Percentiles rank a stretch among this genome's conserved stretches.
These are phyloP conservation scores for Candida glucosophila DNA, from an alignment of 1,139 yeast species.

Conservation along the genomic window DNA sequence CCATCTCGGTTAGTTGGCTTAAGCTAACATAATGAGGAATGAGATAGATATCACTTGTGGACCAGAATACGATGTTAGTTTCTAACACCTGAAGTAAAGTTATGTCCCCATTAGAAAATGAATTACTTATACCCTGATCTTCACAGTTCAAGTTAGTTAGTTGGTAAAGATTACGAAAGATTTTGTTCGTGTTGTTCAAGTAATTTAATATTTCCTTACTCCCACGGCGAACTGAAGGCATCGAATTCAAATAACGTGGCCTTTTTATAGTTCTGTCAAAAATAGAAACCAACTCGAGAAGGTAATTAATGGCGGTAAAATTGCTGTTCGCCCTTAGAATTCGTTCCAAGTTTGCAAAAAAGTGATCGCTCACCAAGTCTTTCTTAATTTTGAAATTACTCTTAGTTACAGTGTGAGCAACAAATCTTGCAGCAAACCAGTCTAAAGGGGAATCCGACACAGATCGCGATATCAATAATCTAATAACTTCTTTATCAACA, in stretches of 20 bases:
- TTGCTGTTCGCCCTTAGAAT: constrained; percentile 2
- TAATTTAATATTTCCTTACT: constrained; percentile 2
- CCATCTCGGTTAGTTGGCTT: constrained; percentile 2
- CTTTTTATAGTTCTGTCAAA: constrained; percentile 1
- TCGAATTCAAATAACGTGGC: neutral
- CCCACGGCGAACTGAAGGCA: constrained; percentile 3
- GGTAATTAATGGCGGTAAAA: constrained; percentile 4
- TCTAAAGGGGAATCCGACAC: too few species aligned
- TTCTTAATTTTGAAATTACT: neutral
- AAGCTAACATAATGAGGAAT: constrained; percentile 4
- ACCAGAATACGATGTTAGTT: constrained; percentile 5
- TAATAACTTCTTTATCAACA: too few species aligned
- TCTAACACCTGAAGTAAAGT: constrained; percentile 5
- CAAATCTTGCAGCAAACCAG: too few species aligned
- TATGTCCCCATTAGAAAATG: constrained; percentile 3
- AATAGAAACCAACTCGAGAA: constrained; percentile 2
- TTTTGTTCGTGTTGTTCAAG: constrained; percentile 1
- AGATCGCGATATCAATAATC: too few species aligned
- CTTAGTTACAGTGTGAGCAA: too few species aligned
- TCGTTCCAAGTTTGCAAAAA: constrained; percentile 1
- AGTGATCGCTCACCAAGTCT: constrained; percentile 1
- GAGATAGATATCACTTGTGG: constrained; percentile 1
- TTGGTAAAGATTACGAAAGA: constrained; percentile 5
- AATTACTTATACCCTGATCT: constrained; percentile 2
- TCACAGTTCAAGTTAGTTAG: constrained; percentile 2